Base-by-base conservation (phyloP, 2,329 filamentous ascomycete genomes). In the Meredithiella fracta region DNA sequence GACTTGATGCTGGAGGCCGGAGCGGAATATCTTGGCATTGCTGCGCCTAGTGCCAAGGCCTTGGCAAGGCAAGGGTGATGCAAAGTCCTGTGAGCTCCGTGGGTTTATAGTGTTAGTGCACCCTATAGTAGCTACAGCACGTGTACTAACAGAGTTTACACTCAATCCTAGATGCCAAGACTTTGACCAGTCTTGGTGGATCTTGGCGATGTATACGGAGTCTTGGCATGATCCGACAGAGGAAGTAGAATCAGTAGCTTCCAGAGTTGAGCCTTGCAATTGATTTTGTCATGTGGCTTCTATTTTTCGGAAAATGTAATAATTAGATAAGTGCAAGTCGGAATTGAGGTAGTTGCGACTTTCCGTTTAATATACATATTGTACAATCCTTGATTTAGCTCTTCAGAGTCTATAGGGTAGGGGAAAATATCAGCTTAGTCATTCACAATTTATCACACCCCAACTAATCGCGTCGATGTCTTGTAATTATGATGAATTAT, bases 1-100 rank as follows among this genome's bases (percentile, higher is more conserved):
- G 40, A 44, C 40, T 44, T 22, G 8, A n/a, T 31, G 29, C 51
- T 47, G 47, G 51, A 40, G 53, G 29, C 53, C 57, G 57, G 57
- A 56, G 57, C 57, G 57, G 57, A 58, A 58, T 56, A 38, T 53
- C 57, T 58, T 58, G 57, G 57, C 57, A 53, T 47, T 56, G 54
- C 57, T 58, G 57, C 57, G 57, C 57, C 57, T 53, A 54, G 57
- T 31, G 57, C 57, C 57, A 58, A 58, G 57, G 2, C 53, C 57
- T 58, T 58, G 57, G 57, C 53, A 49, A 53, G 53, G 42, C 44
- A 55, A 54, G 44, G 51, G 37, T 37, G 20, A 55, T 58, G 47
- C 53, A 42, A 2, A 52, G 25, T 29, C 47, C 31, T 44, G 20
- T 23, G 15, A 23, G 31, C 8, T 7, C 3, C 2, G 1, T 7